A percentile compares a stretch with the other conserved stretches of the same genome.
Conservation (phyloP, 352 stramenopile species). For the Halophytophthora batemanensis region DNA sequence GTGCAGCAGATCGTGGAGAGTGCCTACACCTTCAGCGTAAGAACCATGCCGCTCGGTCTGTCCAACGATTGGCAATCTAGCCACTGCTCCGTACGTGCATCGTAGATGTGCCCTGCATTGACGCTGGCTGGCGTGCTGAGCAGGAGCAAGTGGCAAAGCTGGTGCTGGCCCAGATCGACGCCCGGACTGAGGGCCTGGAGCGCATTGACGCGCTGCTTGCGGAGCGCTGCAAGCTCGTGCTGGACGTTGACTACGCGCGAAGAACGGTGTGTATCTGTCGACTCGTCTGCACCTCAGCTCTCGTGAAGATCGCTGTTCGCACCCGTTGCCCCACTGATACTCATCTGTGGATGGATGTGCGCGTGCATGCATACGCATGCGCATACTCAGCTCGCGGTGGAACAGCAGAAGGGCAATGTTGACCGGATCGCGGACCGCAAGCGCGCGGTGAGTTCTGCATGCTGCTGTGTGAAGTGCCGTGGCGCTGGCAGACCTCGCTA, state of each 20-base stretch:
- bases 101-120: background rate
- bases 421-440: constrained; percentile 59
- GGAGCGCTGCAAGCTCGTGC: constrained; percentile 45
- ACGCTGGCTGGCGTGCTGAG: background rate
- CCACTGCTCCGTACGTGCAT: background rate
- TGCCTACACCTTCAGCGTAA: constrained; percentile 23
- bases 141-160: constrained; percentile 40
- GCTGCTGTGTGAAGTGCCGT: background rate
- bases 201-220: constrained; percentile 36
- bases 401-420: constrained; percentile 56
- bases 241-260: constrained; percentile 74
- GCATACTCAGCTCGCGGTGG: constrained; percentile 34
- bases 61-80: no score
- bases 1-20: constrained; percentile 19
- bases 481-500: background rate
- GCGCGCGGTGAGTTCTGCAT: constrained; percentile 35
- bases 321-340: no score
- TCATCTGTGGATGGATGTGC: background rate
- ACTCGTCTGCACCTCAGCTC: background rate
- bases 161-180: constrained; percentile 42
- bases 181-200: constrained; percentile 33
- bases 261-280: constrained; percentile 33
- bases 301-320: background rate
- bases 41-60: constrained; percentile 2
- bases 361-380: background rate